phyloP scores from a whole-genome alignment of 495 filamentous ascomycete species.

The Elasticomyces elasticus region DNA sequence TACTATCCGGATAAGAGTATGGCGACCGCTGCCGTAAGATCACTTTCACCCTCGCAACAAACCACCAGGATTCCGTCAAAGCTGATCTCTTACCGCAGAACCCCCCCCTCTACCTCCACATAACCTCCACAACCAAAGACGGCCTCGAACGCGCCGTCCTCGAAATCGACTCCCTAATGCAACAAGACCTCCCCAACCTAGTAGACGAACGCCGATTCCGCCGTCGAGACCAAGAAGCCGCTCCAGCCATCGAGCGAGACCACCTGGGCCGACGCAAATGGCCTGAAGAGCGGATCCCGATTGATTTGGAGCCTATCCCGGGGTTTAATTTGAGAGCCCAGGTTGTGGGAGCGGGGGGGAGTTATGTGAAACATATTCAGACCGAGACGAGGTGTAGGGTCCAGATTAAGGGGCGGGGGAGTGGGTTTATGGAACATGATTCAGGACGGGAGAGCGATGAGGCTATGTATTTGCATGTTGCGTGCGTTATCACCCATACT shows the following conservation, averaged over 20 bases:
- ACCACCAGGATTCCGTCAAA: no score
- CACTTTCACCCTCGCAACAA: neutral
- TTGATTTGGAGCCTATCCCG: constrained; percentile 77
- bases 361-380: constrained; percentile 96
- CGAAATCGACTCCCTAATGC: constrained; percentile 88
- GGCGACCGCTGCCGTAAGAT: constrained; percentile 77
- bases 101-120: constrained; percentile 86
- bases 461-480: constrained; percentile 88
- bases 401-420: constrained; percentile 96
- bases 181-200: constrained; percentile 88
- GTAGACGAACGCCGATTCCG: constrained; percentile 93
- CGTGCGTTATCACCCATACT: no score
- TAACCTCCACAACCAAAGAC: constrained; percentile 86
- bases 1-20: constrained; percentile 97
- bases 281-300: constrained; percentile 89
- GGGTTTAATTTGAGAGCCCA: constrained; percentile 96
- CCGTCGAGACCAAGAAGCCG: constrained; percentile 63
- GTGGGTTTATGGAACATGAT: constrained; percentile 79
- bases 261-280: constrained; percentile 97
- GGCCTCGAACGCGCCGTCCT: constrained; percentile 78
- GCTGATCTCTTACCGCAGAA: no score
- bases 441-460: constrained; percentile 86
- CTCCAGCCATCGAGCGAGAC: constrained; percentile 69
- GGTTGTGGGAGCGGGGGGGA: constrained; percentile 85
- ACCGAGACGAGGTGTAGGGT: constrained; percentile 88